phyloP scores from a whole-genome alignment of 805 yeast species.

The Starmera amethionina region DNA sequence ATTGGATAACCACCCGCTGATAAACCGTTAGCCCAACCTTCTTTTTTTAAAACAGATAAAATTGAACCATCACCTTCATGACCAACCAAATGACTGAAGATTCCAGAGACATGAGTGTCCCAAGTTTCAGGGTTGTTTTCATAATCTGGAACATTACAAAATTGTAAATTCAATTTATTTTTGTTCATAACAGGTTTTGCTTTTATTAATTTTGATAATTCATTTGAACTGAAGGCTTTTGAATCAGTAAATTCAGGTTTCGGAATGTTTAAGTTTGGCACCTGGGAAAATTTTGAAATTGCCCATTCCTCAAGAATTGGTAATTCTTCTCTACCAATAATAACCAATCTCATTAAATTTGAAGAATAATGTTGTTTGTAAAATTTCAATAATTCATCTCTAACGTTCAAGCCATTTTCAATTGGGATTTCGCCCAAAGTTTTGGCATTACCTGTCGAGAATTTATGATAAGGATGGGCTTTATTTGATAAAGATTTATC shows the following conservation, averaged over 20 bases:
- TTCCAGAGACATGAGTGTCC: conserved; percentile 60
- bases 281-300: conserved; percentile 48
- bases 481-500: conserved; percentile 67
- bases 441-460: conserved; percentile 78
- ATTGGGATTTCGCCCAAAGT: conserved; percentile 67
- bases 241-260: conserved; percentile 26
- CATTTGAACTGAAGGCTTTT: conserved; percentile 37
- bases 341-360: conserved; percentile 78
- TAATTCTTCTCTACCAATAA: conserved; percentile 73
- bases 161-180: conserved; percentile 55
- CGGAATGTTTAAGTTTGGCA: conserved; percentile 36
- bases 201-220: conserved; percentile 43
- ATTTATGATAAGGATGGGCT: conserved; percentile 75
- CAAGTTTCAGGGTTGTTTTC: conserved; percentile 34
- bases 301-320: conserved; percentile 69
- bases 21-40: conserved; percentile 74
- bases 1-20: conserved; percentile 63
- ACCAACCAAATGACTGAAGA: conserved; percentile 76
- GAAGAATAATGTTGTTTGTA: conserved; percentile 69
- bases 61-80: conserved; percentile 90
- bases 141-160: conserved; percentile 66
- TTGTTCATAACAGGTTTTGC: conserved; percentile 81
- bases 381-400: conserved; percentile 73
- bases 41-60: conserved; percentile 53
- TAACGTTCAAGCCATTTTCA: conserved; percentile 53